Conservation (phyloP, 139 green algal genomes). For the Axilococcus clingmanii region DNA sequence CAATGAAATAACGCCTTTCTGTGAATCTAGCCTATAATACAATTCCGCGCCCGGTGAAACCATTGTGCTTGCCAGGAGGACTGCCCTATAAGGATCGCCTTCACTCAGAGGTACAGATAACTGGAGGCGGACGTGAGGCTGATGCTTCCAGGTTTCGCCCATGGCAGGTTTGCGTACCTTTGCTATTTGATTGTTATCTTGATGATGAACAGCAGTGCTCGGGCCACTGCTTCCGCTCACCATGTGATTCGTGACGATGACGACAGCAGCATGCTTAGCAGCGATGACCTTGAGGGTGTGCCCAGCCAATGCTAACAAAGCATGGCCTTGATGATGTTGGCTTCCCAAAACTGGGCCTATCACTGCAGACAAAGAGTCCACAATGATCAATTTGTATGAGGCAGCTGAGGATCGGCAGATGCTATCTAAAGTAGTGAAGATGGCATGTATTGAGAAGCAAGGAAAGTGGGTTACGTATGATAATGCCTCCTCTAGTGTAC, state of each 20-base stretch:
- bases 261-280: background rate
- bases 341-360: constrained; percentile 10
- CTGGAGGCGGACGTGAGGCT: constrained; percentile 12
- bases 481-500: constrained; percentile 2
- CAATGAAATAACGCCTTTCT: no score
- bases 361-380: constrained; percentile 16
- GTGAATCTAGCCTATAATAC: no score
- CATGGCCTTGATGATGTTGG: constrained; percentile 17
- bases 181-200: constrained; percentile 11
- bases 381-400: constrained; percentile 11
- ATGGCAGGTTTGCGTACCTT: constrained; percentile 11
- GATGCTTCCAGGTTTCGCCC: constrained; percentile 22
- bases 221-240: constrained; percentile 9
- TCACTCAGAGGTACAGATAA: no score
- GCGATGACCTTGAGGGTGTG: constrained; percentile 3
- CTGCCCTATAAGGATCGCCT: no score
- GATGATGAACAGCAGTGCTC: background rate
- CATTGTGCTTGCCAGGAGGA: no score
- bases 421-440: constrained; percentile 12
- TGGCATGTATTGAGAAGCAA: constrained; percentile 11
- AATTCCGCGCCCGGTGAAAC: no score
- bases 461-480: constrained; percentile 6
- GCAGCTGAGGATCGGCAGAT: background rate
- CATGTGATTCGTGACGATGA: constrained; percentile 23
- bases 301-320: constrained; percentile 10